Conservation (phyloP, 208 protist species). For the Leishmania guyanensis region DNA sequence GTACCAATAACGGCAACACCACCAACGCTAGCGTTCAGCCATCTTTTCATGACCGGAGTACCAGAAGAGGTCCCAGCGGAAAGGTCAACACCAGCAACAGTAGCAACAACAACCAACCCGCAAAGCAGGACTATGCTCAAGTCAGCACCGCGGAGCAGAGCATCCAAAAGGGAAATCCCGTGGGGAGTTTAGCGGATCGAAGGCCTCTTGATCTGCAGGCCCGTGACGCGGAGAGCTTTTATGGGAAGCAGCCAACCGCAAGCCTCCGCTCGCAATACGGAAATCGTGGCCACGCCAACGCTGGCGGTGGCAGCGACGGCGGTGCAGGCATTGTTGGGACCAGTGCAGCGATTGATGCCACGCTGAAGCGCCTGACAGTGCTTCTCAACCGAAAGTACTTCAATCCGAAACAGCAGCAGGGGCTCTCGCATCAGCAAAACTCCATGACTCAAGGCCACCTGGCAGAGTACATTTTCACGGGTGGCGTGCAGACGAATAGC, state of each 20-base stretch:
- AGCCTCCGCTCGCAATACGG: slow-evolving; percentile 21
- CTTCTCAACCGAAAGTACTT: slow-evolving; percentile 39
- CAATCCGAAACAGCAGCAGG: slow-evolving; percentile 3
- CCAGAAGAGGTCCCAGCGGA: slow-evolving; percentile 11
- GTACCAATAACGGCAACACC: not conserved
- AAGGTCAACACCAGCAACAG: slow-evolving; percentile 5
- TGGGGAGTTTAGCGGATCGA: not conserved
- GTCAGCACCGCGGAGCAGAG: not conserved
- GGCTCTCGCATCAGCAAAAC: slow-evolving; percentile 1
- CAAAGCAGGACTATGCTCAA: not conserved
- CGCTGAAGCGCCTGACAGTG: slow-evolving; percentile 41
- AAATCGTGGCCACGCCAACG: slow-evolving; percentile 26
- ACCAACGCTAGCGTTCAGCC: slow-evolving; percentile 2
- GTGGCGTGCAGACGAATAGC: slow-evolving; percentile 35
- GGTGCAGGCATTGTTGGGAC: slow-evolving; percentile 20
- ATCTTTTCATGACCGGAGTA: slow-evolving; percentile 4
- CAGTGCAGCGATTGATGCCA: slow-evolving; percentile 34
- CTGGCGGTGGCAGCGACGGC: not conserved
- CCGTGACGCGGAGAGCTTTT: slow-evolving; percentile 32
- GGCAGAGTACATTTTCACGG: slow-evolving; percentile 38
- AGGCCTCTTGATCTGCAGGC: slow-evolving; percentile 33
- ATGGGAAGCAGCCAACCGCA: slow-evolving; percentile 6
- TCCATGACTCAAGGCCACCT: slow-evolving; percentile 34
- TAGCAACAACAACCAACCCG: slow-evolving; percentile 2
- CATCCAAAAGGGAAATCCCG: not conserved